Evolutionary conservation across 2,329 filamentous ascomycete genomes (phyloP).

Genomic region (Fusarium irregulare): DNA sequence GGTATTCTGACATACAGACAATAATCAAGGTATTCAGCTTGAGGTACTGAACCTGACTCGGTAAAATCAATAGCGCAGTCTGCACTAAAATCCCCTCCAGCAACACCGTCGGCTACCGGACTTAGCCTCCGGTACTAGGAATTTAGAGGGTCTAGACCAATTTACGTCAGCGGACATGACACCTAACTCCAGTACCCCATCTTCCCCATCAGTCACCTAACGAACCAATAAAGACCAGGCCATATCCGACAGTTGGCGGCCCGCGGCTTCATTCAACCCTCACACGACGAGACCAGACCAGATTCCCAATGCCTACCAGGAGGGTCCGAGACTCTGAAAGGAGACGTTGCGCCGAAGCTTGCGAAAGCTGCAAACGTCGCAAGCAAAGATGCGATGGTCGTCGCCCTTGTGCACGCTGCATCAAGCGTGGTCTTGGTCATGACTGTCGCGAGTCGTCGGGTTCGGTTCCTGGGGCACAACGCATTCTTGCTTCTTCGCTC

Average conservation of each 20-base stretch:
- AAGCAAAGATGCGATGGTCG: slow-evolving; percentile 43
- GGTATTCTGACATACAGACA: not conserved
- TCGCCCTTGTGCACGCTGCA: slow-evolving; percentile 41
- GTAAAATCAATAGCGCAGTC: not conserved
- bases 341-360: slow-evolving; percentile 43
- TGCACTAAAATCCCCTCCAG: not conserved
- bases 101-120: slow-evolving; percentile 10
- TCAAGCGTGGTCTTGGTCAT: slow-evolving; percentile 39
- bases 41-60: not conserved
- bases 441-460: slow-evolving; percentile 37
- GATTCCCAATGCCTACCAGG: slow-evolving; percentile 40
- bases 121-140: not conserved
- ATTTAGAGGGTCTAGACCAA: not conserved
- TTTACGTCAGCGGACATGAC: slow-evolving; percentile 14
- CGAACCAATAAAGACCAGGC: slow-evolving; percentile 35
- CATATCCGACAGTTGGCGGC: slow-evolving; percentile 39
- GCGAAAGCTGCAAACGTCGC: slow-evolving; percentile 44
- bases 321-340: slow-evolving; percentile 42
- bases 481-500: slow-evolving; percentile 42
- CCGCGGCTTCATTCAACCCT: slow-evolving; percentile 24
- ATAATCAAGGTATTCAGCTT: not conserved
- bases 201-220: not conserved
- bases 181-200: slow-evolving; percentile 14
- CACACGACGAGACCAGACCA: not conserved
- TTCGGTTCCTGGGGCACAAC: not conserved